Conservation (phyloP, 768 basidiomycete species). For the Suillus bovinus region DNA sequence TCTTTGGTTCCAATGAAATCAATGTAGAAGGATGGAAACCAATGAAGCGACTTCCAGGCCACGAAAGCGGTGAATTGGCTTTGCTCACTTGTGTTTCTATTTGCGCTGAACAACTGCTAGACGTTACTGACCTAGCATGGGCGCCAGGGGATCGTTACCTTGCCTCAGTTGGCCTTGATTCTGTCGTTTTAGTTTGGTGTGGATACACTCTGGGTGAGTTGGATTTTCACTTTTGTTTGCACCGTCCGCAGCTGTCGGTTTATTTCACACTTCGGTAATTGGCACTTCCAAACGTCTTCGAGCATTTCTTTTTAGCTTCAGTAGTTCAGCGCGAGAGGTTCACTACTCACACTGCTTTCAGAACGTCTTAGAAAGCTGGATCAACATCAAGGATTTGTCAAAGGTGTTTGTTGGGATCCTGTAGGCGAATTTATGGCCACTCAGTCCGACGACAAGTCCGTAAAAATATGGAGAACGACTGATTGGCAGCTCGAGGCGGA, state of each 20-base stretch:
- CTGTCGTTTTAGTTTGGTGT: constrained; percentile 90
- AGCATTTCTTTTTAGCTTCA: background rate
- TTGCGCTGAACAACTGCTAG: constrained; percentile 40
- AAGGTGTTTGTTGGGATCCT: constrained; percentile 99
- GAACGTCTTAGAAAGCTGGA: constrained; percentile 84
- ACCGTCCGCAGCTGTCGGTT: background rate
- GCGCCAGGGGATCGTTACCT: constrained; percentile 89
- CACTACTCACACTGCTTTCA: constrained; percentile 29
- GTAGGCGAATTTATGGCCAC: constrained; percentile 98
- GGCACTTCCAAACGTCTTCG: background rate
- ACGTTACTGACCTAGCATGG: constrained; percentile 96
- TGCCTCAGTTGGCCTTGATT: constrained; percentile 93
- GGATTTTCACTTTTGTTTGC: background rate
- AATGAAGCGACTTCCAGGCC: constrained; percentile 86
- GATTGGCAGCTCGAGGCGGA: constrained; percentile 89
- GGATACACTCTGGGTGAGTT: constrained; percentile 82
- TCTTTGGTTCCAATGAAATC: constrained; percentile 94
- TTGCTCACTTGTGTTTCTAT: background rate
- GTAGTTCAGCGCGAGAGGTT: background rate
- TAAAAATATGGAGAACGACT: constrained; percentile 94
- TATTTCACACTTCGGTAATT: background rate
- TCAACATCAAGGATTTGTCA: constrained; percentile 94
- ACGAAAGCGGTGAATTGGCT: constrained; percentile 77
- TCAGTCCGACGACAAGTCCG: constrained; percentile 93
- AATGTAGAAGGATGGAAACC: constrained; percentile 99